A percentile compares a stretch with the other conserved stretches of the same genome.
phyloP scores from a whole-genome alignment of 441 rosid genomes.

The Eruca vesicaria region DNA sequence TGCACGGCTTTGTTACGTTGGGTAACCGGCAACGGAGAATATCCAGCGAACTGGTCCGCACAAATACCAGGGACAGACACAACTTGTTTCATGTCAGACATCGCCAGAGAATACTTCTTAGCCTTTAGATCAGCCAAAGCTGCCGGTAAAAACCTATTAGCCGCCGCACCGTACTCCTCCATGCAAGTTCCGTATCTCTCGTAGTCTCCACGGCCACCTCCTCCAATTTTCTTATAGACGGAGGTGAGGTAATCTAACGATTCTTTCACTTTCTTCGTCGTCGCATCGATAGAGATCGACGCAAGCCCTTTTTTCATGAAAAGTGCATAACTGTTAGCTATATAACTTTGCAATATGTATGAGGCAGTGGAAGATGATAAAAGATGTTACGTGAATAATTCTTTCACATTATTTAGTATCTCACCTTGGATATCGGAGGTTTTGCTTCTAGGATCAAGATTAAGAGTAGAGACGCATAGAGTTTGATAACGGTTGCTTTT shows the following conservation, averaged over 20 bases:
- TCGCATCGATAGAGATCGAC: slow-evolving; percentile 14
- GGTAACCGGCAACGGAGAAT: too few species aligned
- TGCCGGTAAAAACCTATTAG: slow-evolving; percentile 10
- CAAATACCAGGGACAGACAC: too few species aligned
- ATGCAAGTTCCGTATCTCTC: slow-evolving; percentile 24
- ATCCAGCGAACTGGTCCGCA: too few species aligned
- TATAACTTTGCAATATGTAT: too few species aligned
- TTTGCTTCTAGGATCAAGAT: slow-evolving; percentile 21
- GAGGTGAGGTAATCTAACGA: not conserved
- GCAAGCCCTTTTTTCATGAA: slow-evolving; percentile 21
- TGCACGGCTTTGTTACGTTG: too few species aligned
- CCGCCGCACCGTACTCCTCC: slow-evolving; percentile 15
- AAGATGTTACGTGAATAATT: too few species aligned
- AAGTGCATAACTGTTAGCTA: not conserved
- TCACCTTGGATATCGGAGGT: slow-evolving; percentile 22
- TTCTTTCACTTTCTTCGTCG: slow-evolving; percentile 14
- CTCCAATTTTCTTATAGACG: not conserved
- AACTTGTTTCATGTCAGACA: too few species aligned
- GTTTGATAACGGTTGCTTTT: slow-evolving; percentile 14
- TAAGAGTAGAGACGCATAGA: slow-evolving; percentile 27
- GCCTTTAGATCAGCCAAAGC: slow-evolving; percentile 5
- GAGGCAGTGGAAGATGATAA: too few species aligned
- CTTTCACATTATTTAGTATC: not conserved
- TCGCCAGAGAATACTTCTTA: not conserved
- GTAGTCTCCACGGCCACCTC: not conserved